Base-by-base conservation (phyloP, 2,329 filamentous ascomycete species). In the Arthrobotrys conoides region DNA sequence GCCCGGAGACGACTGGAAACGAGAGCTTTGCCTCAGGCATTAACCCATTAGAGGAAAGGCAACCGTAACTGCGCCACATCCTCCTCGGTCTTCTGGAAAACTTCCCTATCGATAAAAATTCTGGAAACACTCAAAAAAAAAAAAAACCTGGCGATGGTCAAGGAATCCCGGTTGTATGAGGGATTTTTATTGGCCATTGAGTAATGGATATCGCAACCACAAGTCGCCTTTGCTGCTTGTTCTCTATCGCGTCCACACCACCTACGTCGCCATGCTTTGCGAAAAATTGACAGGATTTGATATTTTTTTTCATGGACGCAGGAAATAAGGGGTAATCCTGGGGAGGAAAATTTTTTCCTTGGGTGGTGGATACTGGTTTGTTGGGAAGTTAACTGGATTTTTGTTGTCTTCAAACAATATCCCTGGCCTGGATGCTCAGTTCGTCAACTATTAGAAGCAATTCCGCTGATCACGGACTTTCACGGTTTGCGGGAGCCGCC, bases 21-120 rank as follows among this genome's bases (percentile, higher is more conserved):
- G 66, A 71, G 41, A 71, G 41, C 55, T 59, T 61, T 67, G 73
- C 73, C 67, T 77, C 73, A 77, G 33, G 14, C 16, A 59, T 71
- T 70, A 67, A 64, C 73, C 73, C 51, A 44, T 68, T 77, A 16
- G 16, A 71, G 73, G 48, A 77, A 71, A 71, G 44, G 20, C 30
- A 75, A 33, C 41, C 67, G 10, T 53, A 46, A 24, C 73, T 71
- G 67, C 73, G 73, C 73, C 73, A 77, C 73, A 77, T 22, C 27
- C 27, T 57, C 49, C 22, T 66, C 65, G 36, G 44, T 51, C 20
- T 77, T 77, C 73, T 77, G 59, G 73, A 77, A 77, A 63, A 71
- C 67, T 77, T 71, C 73, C 73, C 64, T 71, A 77, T 77, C 67
- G 71, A 77, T 71, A 69, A 67, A 69, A 41, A 48, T 77, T 71